These are phyloP conservation scores for Ogataea angusta DNA, from an alignment of 805 yeast genomes.

Conservation along the genomic window DNA sequence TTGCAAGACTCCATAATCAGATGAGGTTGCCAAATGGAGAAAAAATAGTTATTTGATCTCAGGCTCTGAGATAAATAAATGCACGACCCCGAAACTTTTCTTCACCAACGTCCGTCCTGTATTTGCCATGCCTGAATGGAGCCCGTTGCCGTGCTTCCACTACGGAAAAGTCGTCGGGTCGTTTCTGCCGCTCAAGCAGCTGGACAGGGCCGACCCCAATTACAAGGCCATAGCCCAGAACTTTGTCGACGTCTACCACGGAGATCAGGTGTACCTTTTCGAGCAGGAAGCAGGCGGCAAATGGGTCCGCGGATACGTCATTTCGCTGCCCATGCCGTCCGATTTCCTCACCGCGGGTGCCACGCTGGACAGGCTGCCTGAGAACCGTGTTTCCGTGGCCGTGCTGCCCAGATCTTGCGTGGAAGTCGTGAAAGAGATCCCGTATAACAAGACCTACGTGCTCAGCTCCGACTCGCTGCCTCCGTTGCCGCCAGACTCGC, in stretches of 20 bases:
- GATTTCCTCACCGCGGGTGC: conserved; percentile 62
- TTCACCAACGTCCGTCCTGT: not conserved
- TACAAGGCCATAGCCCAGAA: conserved; percentile 13
- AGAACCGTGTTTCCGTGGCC: conserved; percentile 47
- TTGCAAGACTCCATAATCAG: conserved; percentile 10
- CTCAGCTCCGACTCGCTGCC: conserved; percentile 36
- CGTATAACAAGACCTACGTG: conserved; percentile 9
- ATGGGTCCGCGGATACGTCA: conserved; percentile 80
- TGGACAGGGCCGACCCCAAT: conserved; percentile 7
- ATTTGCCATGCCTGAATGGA: conserved; percentile 36
- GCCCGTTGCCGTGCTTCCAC: conserved; percentile 43
- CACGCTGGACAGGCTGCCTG: conserved; percentile 62
- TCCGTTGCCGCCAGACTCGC: conserved; percentile 48
- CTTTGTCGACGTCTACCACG: conserved; percentile 57
- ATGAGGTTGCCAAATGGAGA: conserved; percentile 6
- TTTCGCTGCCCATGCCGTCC: conserved; percentile 65
- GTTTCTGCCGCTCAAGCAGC: conserved; percentile 42
- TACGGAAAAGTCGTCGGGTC: conserved; percentile 44
- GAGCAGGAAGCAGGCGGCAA: conserved; percentile 51
- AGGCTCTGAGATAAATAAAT: not conserved
- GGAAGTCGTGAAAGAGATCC: conserved; percentile 40
- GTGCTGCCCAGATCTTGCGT: conserved; percentile 61
- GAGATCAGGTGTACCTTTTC: conserved; percentile 74
- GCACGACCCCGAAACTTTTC: conserved; percentile 10
- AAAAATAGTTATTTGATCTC: conserved; percentile 1